A percentile compares a stretch with the other conserved stretches of the same genome.
phyloP scores from a whole-genome alignment of 768 basidiomycete species.

The Tricholoma terreum region DNA sequence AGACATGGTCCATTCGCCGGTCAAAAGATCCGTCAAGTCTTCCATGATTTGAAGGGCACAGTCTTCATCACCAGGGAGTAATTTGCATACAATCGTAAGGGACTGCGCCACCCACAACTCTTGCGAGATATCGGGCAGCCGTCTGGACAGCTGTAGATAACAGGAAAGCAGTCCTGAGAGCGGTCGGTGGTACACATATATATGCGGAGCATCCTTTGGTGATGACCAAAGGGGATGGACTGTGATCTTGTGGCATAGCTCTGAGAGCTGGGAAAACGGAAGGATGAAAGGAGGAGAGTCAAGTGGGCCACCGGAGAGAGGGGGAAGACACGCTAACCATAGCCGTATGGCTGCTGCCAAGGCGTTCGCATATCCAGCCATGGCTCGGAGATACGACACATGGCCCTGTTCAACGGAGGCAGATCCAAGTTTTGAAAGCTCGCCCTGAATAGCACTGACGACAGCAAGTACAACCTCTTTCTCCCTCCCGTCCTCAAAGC shows the following conservation, averaged over 20 bases:
- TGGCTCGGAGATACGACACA: conserved; percentile 19
- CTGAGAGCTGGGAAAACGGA: conserved; percentile 56
- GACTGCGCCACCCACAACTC: conserved; percentile 69
- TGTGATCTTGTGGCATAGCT: conserved; percentile 47
- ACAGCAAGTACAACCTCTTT: conserved; percentile 34
- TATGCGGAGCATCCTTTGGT: conserved; percentile 14
- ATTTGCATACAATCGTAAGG: conserved; percentile 48
- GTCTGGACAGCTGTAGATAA: conserved; percentile 59
- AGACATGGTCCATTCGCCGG: conserved; percentile 38
- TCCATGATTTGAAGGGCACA: conserved; percentile 42
- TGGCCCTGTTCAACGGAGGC: conserved; percentile 11
- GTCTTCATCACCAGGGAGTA: conserved; percentile 77
- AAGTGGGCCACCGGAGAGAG: conserved; percentile 34
- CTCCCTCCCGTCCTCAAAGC: conserved; percentile 41
- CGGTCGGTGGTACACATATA: conserved; percentile 44
- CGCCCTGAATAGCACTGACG: conserved; percentile 30
- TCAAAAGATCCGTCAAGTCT: conserved; percentile 36
- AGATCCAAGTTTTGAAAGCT: conserved; percentile 21
- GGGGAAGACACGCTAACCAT: conserved; percentile 61
- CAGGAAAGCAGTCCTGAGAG: conserved; percentile 50
- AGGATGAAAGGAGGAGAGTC: conserved; percentile 56
- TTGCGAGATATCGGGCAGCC: conserved; percentile 51
- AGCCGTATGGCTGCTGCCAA: conserved; percentile 54
- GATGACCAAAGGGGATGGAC: conserved; percentile 50
- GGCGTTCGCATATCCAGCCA: conserved; percentile 34